Conservation (phyloP, 345 rosid species). For the Triadica sebifera region DNA sequence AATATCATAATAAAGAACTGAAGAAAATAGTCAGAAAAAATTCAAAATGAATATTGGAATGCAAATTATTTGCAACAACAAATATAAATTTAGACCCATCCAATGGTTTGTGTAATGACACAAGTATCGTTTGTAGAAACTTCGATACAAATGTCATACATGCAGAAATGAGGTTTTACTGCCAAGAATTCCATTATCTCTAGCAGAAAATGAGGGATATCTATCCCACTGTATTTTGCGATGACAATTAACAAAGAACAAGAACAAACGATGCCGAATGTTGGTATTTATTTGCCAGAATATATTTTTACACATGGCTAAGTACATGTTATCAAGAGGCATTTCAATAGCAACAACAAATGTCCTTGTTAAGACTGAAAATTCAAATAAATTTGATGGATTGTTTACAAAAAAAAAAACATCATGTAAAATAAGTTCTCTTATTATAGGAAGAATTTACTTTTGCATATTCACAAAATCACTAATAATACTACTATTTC, state of each 20-base stretch:
- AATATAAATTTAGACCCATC: neutral
- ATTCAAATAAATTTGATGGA: too few species aligned
- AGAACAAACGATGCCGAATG: neutral
- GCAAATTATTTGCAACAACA: neutral
- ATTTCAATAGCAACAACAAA: neutral
- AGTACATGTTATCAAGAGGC: neutral
- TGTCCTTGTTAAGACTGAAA: neutral
- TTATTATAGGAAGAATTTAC: too few species aligned
- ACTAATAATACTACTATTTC: too few species aligned
- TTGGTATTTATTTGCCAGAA: neutral
- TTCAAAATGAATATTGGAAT: neutral
- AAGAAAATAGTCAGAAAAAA: neutral
- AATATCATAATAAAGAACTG: neutral
- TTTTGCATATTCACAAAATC: too few species aligned
- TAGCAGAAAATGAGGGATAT: neutral
- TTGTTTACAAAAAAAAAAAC: too few species aligned
- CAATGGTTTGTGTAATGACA: neutral
- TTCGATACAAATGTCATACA: neutral
- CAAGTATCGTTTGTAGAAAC: neutral
- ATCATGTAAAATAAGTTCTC: too few species aligned
- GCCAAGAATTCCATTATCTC: neutral
- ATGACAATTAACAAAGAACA: neutral
- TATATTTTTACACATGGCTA: neutral
- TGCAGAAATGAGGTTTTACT: neutral
- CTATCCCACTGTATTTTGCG: too few species aligned